Conservation (phyloP, 129 eudicot genomes). For the Lactuca saligna region DNA sequence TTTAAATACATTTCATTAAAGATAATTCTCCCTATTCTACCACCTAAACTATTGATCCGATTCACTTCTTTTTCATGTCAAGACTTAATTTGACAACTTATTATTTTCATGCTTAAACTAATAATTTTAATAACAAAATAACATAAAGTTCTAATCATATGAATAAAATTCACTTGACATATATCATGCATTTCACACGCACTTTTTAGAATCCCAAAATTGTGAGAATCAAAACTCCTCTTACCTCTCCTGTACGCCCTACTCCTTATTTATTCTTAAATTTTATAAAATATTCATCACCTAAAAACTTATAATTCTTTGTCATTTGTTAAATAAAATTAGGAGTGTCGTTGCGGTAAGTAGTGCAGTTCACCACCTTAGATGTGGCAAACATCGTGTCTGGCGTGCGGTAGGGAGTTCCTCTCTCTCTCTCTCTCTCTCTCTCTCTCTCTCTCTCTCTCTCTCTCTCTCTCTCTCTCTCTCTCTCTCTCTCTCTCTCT, state of each 20-base stretch:
- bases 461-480: no score
- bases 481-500: no score
- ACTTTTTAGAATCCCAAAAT: constrained; percentile 1
- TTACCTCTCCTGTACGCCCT: constrained; percentile 5
- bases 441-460: no score
- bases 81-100: not conserved
- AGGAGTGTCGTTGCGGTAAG: no score
- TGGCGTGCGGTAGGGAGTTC: no score
- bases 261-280: not conserved
- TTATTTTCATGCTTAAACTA: not conserved
- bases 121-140: not conserved
- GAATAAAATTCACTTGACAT: not conserved
- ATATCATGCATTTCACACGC: not conserved
- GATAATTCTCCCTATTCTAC: not conserved
- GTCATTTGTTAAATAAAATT: not conserved
- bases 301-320: not conserved
- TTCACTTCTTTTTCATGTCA: not conserved
- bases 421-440: no score
- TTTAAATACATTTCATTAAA: not conserved
- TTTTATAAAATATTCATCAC: not conserved
- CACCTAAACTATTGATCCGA: not conserved
- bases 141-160: not conserved
- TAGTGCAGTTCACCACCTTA: no score
- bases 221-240: constrained; percentile 4
- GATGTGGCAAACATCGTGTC: no score